Percentiles rank a stretch among this genome's conserved stretches.
These are phyloP conservation scores for Populus hybrid DNA, from an alignment of 441 rosid species.

Conservation along the genomic window DNA sequence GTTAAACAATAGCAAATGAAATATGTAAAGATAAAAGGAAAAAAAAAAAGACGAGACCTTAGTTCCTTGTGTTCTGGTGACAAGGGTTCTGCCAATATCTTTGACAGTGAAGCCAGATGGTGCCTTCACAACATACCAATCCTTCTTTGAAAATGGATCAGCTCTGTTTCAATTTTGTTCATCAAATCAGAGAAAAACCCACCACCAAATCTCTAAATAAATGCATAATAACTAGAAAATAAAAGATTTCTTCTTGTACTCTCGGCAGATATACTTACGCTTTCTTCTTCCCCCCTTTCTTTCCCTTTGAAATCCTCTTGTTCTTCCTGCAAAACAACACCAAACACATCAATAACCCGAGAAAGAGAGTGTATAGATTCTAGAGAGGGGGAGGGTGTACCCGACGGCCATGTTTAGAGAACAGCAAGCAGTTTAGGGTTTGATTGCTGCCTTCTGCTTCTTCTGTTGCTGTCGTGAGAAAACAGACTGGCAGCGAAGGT, in stretches of 20 bases:
- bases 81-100: slow-evolving; percentile 81
- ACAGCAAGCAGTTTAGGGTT: slow-evolving; percentile 5
- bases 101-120: slow-evolving; percentile 54
- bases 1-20: not conserved
- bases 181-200: not conserved
- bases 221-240: not conserved
- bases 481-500: not conserved
- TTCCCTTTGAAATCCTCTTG: slow-evolving; percentile 37
- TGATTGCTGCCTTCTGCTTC: not conserved
- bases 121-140: slow-evolving; percentile 90
- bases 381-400: not conserved
- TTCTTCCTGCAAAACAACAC: slow-evolving; percentile 22
- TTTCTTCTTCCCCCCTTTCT: slow-evolving; percentile 95
- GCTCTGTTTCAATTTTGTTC: slow-evolving; percentile 32
- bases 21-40: not conserved
- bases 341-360: not conserved
- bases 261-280: slow-evolving; percentile 40
- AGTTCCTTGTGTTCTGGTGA: slow-evolving; percentile 89
- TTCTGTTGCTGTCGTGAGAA: not conserved
- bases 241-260: not conserved
- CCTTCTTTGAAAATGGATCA: slow-evolving; percentile 92
- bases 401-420: slow-evolving; percentile 28
- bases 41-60: slow-evolving; percentile 45
- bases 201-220: not conserved
- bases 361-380: not conserved